phyloP scores from a whole-genome alignment of 768 basidiomycete genomes.

The Jaapia argillacea region DNA sequence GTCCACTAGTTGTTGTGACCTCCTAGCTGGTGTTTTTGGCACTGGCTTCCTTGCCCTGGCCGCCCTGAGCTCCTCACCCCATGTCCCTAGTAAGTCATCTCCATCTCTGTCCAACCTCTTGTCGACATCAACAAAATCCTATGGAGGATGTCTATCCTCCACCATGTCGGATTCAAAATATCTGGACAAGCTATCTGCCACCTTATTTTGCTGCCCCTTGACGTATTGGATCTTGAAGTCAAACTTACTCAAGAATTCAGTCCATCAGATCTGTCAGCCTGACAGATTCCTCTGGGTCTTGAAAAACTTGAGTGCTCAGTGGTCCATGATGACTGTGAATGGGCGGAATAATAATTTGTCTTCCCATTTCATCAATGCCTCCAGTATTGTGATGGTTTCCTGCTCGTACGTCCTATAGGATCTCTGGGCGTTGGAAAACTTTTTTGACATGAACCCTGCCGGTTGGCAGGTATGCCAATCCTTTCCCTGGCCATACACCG shows the following conservation, averaged over 20 bases:
- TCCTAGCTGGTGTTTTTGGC: not conserved
- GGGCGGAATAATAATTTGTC: conserved; percentile 17
- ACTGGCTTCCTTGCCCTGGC: conserved; percentile 1
- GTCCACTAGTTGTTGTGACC: not conserved
- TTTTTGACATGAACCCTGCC: conserved; percentile 19
- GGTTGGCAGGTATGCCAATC: conserved; percentile 16
- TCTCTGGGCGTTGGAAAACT: conserved; percentile 17
- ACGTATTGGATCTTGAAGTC: conserved; percentile 18
- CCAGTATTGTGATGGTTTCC: conserved; percentile 8
- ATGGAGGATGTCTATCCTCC: not conserved
- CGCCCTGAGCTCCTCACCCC: no score
- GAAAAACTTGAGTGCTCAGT: conserved; percentile 20
- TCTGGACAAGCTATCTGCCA: conserved; percentile 20
- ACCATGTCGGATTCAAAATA: conserved; percentile 19
- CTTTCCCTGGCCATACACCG: conserved; percentile 15
- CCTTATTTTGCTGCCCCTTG: conserved; percentile 14
- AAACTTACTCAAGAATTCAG: conserved; percentile 19
- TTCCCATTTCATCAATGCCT: conserved; percentile 20
- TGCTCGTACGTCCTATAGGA: conserved; percentile 14
- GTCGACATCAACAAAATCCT: conserved; percentile 2
- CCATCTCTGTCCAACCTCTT: conserved; percentile 6
- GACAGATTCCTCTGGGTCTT: conserved; percentile 11
- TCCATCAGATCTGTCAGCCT: conserved; percentile 17
- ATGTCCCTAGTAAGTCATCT: conserved; percentile 2
- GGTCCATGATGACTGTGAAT: conserved; percentile 18